Base-by-base conservation (phyloP, 2,329 filamentous ascomycete genomes). In the Arthrobotrys musiformis region DNA sequence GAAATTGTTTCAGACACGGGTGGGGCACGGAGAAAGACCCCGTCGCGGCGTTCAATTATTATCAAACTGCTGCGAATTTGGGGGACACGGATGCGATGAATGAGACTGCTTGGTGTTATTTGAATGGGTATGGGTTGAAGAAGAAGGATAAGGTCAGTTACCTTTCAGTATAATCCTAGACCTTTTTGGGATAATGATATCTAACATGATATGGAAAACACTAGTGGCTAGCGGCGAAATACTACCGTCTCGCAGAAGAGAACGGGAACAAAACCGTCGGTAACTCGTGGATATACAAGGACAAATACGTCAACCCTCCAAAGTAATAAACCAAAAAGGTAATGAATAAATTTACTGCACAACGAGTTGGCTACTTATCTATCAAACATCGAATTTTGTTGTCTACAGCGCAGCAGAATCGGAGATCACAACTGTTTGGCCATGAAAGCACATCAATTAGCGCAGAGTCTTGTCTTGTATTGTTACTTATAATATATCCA, bases 231-330 rank as follows among this genome's bases (percentile, higher is more conserved):
- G 88, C 95, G 81, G 94, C 95, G 80, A 92, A 92, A 84, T 97
- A 97, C 85, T 93, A 97, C 84, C 92, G 94, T 82, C 88, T 94
- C 82, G 94, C 95, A 40, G 95, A 98, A 85, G 87, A 92, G 82
- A 92, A 90, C 82, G 94, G 94, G 61, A 92, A 90, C 84, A 97
- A 97, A 86, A 93, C 90, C 68, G 86, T 98, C 79, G 95, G 95
- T 79, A 97, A 98, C 85, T 92, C 92, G 81, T 99, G 95, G 94
- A 97, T 98, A 82, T 97, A 94, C 93, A 98, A 98, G 84, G 93
- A 97, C 79, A 98, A 98, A 85, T 97, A 98, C 85, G 88, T 80
- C 77, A 79, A 79, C 86, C 79, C 86, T 86, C 19, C 86, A 86
- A 82, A 78, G 37, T 79, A 81, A 80, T n/a, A n/a, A 64, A 79